A percentile compares a stretch with the other conserved stretches of the same genome.
Evolutionary conservation across 192 early-diverging fungal genomes (phyloP).

Genomic region (Piromyces sp.): DNA sequence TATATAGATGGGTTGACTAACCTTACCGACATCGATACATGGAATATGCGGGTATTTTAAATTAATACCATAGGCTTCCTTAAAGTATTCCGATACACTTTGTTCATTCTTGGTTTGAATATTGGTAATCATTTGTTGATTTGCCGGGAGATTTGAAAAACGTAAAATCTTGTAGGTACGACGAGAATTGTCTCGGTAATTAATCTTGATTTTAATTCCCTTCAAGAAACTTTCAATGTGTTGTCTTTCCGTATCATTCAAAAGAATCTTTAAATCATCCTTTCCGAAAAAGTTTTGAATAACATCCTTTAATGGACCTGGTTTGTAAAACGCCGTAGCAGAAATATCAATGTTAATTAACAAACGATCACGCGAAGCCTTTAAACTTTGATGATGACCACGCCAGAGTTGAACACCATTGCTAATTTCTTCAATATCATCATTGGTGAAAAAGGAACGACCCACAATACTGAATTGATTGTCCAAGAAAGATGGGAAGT

Average conservation of each 20-base stretch:
- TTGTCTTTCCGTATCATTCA: background rate
- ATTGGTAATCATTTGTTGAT: background rate
- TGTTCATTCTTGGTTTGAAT: background rate
- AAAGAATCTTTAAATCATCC: background rate
- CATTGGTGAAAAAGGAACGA: constrained; percentile 80
- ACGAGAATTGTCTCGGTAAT: background rate
- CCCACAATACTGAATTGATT: constrained; percentile 51
- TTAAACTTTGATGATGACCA: constrained; percentile 78
- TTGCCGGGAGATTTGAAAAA: background rate
- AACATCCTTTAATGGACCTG: constrained; percentile 7
- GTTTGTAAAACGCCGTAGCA: constrained; percentile 38
- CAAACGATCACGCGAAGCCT: constrained; percentile 50
- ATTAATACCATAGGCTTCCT: constrained; percentile 44
- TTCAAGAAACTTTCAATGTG: background rate
- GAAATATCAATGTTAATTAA: constrained; percentile 41
- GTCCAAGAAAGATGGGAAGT: constrained; percentile 48
- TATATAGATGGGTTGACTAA: constrained; percentile 26
- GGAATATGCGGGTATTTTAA: constrained; percentile 68
- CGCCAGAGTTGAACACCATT: constrained; percentile 83
- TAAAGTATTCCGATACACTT: constrained; percentile 60
- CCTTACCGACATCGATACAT: constrained; percentile 40
- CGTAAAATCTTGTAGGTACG: background rate
- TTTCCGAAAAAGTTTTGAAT: background rate
- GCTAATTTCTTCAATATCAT: constrained; percentile 23
- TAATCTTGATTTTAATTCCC: background rate